Base-by-base conservation (phyloP, 305 asterid genomes). In the Coffea humblotiana region DNA sequence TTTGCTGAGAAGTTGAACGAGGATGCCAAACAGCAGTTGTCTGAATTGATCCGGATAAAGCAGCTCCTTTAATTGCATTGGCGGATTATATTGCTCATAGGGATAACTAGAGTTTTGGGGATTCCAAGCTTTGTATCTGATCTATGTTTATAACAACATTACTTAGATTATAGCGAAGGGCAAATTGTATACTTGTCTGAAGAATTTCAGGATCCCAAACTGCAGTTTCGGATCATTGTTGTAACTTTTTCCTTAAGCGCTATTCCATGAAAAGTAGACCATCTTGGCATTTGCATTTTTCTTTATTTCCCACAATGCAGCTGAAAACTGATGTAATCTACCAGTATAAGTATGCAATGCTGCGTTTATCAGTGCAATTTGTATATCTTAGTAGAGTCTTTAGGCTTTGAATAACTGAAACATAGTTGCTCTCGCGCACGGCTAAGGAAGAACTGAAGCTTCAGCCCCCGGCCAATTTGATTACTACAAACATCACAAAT, bases 51-150 rank as follows among this genome's bases (percentile, higher is more conserved):
- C 80, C 71, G 13, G 23, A 63, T 0, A 92, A 86, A 88, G 89
- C 92, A 6, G 89, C 92, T 6, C 98, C 98, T 9, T 76, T 93
- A 80, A 75, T 85, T 77, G 92, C 94, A 6, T 81, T 93, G 82
- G 94, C 98, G 0, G 91, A 93, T 87, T 93, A 90, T 81, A 91
- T 93, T 82, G 96, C 93, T 74, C 80, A 85, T 71, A 83, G 98
- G 78, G 85, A 93, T 35, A 90, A 90, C 60, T 91, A 86, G 81
- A 67, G 1, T 16, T 9, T 8, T 21, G 76, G 23, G 23, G 11
- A 11, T 9, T n/a, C 40, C 12, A 4, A 71, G 6, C n/a, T 72
- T 27, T 0, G 40, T 25, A 9, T 9, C 70, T 25, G 40, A 32
- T 65, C n/a, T 3, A 2, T 37, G 78, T 75, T 75, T 35, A 29